Evolutionary conservation across 352 stramenopile genomes (phyloP), one percentile per base, ranked within the genome.

Genomic region (Phytophthora meadii): DNA sequence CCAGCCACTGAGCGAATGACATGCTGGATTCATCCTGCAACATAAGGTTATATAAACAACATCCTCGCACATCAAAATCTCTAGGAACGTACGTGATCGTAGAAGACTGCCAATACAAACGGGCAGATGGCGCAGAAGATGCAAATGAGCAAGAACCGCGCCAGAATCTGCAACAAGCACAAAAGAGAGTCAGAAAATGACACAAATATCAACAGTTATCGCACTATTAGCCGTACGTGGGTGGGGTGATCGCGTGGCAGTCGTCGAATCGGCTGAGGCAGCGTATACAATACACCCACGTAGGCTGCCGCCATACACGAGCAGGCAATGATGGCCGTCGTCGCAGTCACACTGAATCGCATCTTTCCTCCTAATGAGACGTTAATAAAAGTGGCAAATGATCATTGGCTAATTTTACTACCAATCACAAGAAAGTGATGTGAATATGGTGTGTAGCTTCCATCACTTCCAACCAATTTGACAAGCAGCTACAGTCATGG

Each of bases 91-190:
- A 93, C 88, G 58, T 93, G 81, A 15, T 95, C 79, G 48, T 93
- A 94, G 57, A 94, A 96, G 40, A 91, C 76, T 22, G 83, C 81
- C 32, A 96, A 55, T 39, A 93, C 72, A 36, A 95, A 93, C 27
- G 88, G 88, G 47, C 87, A 95, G 17, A 94, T 61, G 40, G 81
- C 86, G 47, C 88, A 95, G 59, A 94, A 89, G 37, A 96, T 92
- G 72, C 79, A 92, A 48, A 97, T 93, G n/a, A 95, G 71, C 60
- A 95, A 69, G 71, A 95, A 96, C 32, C 88, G 87, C 54, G 85
- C 88, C 12, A 93, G 73, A 62, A 97, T 96, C 88, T 96, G 47
- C 22, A 60, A 28, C 25, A 57, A 42, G 32, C 14, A 34, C 54
- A 47, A 19, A 32, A 46, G 9, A 54, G 25, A 59, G 40, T 60